Evolutionary conservation across 2,329 filamentous ascomycete species (phyloP).

Genomic region (Arthrobotrys iridis): DNA sequence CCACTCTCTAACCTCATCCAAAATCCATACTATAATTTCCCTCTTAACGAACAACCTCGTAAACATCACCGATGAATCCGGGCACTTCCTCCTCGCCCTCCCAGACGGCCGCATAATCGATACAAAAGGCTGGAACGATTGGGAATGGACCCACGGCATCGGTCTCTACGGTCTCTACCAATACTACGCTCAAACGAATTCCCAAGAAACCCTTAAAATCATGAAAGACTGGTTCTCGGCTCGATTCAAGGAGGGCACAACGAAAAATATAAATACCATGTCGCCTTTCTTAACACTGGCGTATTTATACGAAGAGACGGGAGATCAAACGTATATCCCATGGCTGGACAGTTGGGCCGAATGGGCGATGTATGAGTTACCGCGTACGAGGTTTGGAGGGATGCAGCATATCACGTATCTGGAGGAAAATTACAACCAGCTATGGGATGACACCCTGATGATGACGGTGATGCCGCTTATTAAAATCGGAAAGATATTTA

Average conservation of each 20-base stretch:
- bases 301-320: slow-evolving; percentile 78
- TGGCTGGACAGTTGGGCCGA: slow-evolving; percentile 85
- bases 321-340: slow-evolving; percentile 74
- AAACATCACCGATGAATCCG: slow-evolving; percentile 79
- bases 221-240: slow-evolving; percentile 78
- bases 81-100: slow-evolving; percentile 76
- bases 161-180: slow-evolving; percentile 84
- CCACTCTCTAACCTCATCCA: slow-evolving; percentile 60
- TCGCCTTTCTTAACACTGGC: slow-evolving; percentile 79
- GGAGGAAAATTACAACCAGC: slow-evolving; percentile 75
- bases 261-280: slow-evolving; percentile 84
- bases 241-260: slow-evolving; percentile 76
- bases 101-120: slow-evolving; percentile 80
- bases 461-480: slow-evolving; percentile 84
- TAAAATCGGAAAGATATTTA: slow-evolving; percentile 78
- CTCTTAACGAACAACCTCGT: slow-evolving; percentile 77
- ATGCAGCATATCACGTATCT: slow-evolving; percentile 62
- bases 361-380: slow-evolving; percentile 81
- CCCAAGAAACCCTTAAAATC: slow-evolving; percentile 69
- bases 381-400: slow-evolving; percentile 73
- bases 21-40: slow-evolving; percentile 69
- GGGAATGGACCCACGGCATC: slow-evolving; percentile 85
- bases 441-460: slow-evolving; percentile 89
- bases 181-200: slow-evolving; percentile 78
- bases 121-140: slow-evolving; percentile 84